Percentiles rank a stretch among this genome's conserved stretches.
Conservation (phyloP, 306 rosid species). For the Ormosia emarginata region DNA sequence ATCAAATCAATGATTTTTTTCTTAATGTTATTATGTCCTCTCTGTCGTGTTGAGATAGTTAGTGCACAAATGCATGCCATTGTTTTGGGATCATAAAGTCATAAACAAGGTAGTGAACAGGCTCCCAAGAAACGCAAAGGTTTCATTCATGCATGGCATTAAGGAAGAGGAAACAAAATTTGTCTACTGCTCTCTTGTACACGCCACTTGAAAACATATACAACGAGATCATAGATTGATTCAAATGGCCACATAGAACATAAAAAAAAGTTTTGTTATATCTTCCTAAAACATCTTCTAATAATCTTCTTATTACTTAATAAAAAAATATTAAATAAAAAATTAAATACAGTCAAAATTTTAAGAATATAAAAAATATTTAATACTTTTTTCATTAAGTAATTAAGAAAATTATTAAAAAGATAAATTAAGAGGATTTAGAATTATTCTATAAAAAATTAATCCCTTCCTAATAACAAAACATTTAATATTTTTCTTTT, state of each 20-base stretch:
- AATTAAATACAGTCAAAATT: no score
- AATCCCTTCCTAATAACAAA: background rate
- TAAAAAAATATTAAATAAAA: no score
- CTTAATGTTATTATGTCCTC: background rate
- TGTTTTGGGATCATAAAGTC: background rate
- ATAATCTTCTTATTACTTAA: no score
- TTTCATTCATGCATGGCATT: background rate
- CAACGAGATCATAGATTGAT: background rate
- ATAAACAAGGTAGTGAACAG: background rate
- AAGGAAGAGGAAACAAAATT: background rate
- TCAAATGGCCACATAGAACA: background rate
- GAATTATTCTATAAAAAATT: no score
- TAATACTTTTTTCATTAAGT: no score
- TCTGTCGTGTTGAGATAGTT: background rate
- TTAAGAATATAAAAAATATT: no score
- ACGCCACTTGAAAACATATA: background rate
- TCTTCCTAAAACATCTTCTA: no score
- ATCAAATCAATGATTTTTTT: no score
- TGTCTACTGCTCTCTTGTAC: background rate
- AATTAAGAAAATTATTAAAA: no score
- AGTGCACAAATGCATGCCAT: background rate
- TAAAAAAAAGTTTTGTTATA: no score
- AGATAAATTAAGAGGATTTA: no score
- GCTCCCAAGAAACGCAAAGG: background rate
- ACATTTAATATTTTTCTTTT: background rate